Base-by-base conservation (phyloP, 1,284 basidiomycete genomes). In the Apiotrichum veenhuisii region DNA sequence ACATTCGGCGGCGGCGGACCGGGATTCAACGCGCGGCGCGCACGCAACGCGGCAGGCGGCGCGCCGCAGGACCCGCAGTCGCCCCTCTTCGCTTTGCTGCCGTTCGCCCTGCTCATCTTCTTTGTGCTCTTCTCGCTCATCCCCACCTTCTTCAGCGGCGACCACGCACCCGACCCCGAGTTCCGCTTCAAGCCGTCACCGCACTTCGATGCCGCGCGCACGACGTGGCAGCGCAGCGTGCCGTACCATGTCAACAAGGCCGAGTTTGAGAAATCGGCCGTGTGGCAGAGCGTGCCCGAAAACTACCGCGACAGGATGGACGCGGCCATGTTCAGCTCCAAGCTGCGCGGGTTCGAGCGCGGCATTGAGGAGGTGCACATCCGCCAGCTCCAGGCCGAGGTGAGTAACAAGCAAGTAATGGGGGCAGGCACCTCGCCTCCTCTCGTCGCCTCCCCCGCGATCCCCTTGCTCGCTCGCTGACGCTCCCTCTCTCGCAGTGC, bases 101-200 rank as follows among this genome's bases (percentile, higher is more conserved):
- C 96, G 10, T 80, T 99, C 30, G 75, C 95, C 62, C 73, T 96
- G 49, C 80, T 97, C 34, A 86, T 94, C 68, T 82, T 81, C 1
- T 88, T 97, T 76, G 93, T 92, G 8, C 75, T 98, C 61, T 76
- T 97, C 55, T 88, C 89, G 26, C 86, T 91, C 51, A 77, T 98
- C 8, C 92, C 94, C 1, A 85, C 81, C 5, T 57, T 82, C 54
- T 89, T 96, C 75, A 71, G 81, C 12, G 79, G 85, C 2, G 71
- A 84, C 9, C 80, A 83, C 0, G 81, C 83, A 8, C 88, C 90
- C 1, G 89, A 96, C 65, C 94, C 94, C 5, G 77, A 80, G 5
- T 98, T 87, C 77, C 81, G 87, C 0, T 98, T 93, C 78, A 71
- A 81, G 14, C 52, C 81, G 14, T 63, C 63, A 22, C 54, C 51